Conservation (phyloP, 257 asterid genomes). For the Eustoma russellianum region DNA sequence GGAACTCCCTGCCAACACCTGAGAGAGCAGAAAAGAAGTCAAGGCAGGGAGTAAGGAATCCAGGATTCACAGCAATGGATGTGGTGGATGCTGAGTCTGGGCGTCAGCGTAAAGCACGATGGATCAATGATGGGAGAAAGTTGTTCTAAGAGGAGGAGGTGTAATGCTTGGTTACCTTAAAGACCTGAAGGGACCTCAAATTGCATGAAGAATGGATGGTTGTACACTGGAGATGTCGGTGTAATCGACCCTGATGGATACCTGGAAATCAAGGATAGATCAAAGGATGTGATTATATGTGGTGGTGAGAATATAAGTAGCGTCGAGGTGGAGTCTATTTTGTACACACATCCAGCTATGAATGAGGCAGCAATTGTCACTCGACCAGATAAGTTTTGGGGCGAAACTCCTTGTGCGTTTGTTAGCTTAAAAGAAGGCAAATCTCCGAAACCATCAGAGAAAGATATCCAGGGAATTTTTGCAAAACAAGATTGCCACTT, state of each 20-base stretch:
- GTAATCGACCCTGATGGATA: conserved; percentile 29
- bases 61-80: not conserved
- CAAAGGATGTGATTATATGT: conserved; percentile 20
- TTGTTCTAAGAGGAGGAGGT: not conserved
- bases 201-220: conserved; percentile 7
- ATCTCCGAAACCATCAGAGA: conserved; percentile 17
- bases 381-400: conserved; percentile 22
- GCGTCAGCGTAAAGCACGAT: not conserved
- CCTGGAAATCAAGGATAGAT: conserved; percentile 20
- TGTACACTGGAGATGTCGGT: conserved; percentile 21
- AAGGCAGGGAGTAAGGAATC: conserved; percentile 9
- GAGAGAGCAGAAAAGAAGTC: conserved; percentile 10
- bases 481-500: conserved; percentile 15
- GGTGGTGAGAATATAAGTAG: conserved; percentile 29
- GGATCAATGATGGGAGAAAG: conserved; percentile 1
- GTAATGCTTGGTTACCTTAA: not conserved
- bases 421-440: conserved; percentile 13
- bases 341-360: conserved; percentile 17
- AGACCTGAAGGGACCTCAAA: conserved; percentile 6
- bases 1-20: not conserved
- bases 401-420: conserved; percentile 26
- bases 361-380: conserved; percentile 29
- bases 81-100: not conserved
- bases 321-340: conserved; percentile 22
- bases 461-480: conserved; percentile 9